Evolutionary conservation across 148 eudicot genomes (phyloP).

Genomic region (Fagopyrum esculentum): DNA sequence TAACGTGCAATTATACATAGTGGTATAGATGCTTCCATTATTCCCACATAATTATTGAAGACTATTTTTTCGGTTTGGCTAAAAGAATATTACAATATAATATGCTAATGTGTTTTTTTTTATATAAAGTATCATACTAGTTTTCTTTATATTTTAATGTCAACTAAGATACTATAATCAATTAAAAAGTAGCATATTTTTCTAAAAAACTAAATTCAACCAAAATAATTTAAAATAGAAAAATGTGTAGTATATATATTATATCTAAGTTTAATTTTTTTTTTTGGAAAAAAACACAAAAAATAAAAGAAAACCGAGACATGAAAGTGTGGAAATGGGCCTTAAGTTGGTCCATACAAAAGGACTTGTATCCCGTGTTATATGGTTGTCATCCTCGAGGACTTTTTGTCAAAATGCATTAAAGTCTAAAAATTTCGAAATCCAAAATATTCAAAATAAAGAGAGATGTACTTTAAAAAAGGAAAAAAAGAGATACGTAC

Average conservation of each 20-base stretch:
- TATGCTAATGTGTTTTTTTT: too few species aligned
- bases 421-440: neutral
- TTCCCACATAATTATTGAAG: neutral
- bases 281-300: neutral
- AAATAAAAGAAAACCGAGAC: neutral
- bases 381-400: neutral
- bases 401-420: neutral
- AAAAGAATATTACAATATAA: too few species aligned
- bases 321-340: neutral
- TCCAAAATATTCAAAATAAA: neutral
- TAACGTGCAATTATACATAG: neutral
- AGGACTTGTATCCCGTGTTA: neutral
- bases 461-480: too few species aligned
- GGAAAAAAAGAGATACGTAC: too few species aligned
- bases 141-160: too few species aligned
- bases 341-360: neutral
- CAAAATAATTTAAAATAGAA: too few species aligned
- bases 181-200: too few species aligned
- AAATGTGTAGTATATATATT: too few species aligned
- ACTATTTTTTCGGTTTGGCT: too few species aligned
- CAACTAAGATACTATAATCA: too few species aligned
- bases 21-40: neutral
- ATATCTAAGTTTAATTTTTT: neutral
- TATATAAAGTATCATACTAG: too few species aligned
- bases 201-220: too few species aligned